Evolutionary conservation across 1,284 basidiomycete species (phyloP), one percentile per base, ranked within the genome.

Genomic region (Inonotus obliquus): DNA sequence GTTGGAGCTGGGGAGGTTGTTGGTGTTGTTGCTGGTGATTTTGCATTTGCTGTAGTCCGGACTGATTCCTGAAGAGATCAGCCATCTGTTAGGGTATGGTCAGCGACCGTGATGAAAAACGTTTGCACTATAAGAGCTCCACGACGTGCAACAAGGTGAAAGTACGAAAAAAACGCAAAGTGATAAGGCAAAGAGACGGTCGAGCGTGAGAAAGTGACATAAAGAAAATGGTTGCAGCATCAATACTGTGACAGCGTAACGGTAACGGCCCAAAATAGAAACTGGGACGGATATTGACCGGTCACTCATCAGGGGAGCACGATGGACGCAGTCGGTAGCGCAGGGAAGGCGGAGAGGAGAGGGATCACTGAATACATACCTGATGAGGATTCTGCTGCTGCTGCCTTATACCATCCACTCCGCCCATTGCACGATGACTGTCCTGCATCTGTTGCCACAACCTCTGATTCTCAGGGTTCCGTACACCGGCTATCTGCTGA

Each of bases 391-490:
- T 32, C 54, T 54, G 29, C 49, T 59, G 62, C 51, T 59, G 38
- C 13, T 39, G 47, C 14, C 51, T 27, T 44, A 60, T 52, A 7
- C 55, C 61, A 44, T 63, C 62, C 17, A n/a, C 54, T 19, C 45
- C 62, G 45, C 41, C 48, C 53, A 63, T 59, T 53, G 62, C 47
- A 4, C 57, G 56, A 59, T 58, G 61, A 9, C 49, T 35, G 29
- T 59, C 23, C 58, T 63, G 45, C 11, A 60, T n/a, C 52, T 63
- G 58, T 63, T 63, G 62, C 62, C 62, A 63, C 62, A 63, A 29
- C 23, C 57, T 38, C 59, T 57, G 59, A 29, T 62, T 47, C 35
- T 63, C 62, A 9, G 51, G 57, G 19, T 56, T 57, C 32, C 29
- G 38, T n/a, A 57, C 52, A 35, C 59, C 54, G 19, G 58, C 45